Evolutionary conservation across 768 basidiomycete species (phyloP), one percentile per base, ranked within the genome.

Genomic region (Lactifluus piperatus): DNA sequence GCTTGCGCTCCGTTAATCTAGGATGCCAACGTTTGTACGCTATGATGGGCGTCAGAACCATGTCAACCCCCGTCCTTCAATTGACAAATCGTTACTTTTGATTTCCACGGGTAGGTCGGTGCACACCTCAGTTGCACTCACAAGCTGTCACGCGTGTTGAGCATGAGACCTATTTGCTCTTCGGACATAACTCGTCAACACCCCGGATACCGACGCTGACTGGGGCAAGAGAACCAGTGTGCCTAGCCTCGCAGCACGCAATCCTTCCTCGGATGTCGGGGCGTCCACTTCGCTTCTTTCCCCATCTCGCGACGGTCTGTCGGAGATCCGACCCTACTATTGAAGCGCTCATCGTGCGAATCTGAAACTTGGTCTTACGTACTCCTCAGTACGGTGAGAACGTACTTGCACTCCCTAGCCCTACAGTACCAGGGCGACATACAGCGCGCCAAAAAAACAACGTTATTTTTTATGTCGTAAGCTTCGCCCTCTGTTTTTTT

Each of bases 251-350:
- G 78, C 72, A 2, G 76, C 83, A 1, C 81, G 76, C 26, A 88
- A 74, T 5, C 86, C 79, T 62, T 86, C 87, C 68, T 89, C 85
- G 0, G 85, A n/a, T n/a, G n/a, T n/a, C n/a, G n/a, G 85, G 44
- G 80, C 77, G 64, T 0, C 84, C 84, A 0, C 75, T 75, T 24
- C 84, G 78, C 5, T 71, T 67, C 47, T 74, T 70, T 16, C 77
- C 77, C 71, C 79, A 83, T 41, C 65, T 67, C 18, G 77, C 70
- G 24, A 89, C 0, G 77, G 70, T 27, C 63, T 60, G 67, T 88
- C 87, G 0, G 86, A 86, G 0, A 85, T 59, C 16, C 73, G 73
- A 1, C 86, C 86, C 0, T n/a, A 81, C 77, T 6, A 84, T 62
- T 3, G 81, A 79, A 2, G 84, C 80, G 1, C 85, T 85, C 46